phyloP scores from a whole-genome alignment of 176 grass and related monocot species.

The Musa itinerans region DNA sequence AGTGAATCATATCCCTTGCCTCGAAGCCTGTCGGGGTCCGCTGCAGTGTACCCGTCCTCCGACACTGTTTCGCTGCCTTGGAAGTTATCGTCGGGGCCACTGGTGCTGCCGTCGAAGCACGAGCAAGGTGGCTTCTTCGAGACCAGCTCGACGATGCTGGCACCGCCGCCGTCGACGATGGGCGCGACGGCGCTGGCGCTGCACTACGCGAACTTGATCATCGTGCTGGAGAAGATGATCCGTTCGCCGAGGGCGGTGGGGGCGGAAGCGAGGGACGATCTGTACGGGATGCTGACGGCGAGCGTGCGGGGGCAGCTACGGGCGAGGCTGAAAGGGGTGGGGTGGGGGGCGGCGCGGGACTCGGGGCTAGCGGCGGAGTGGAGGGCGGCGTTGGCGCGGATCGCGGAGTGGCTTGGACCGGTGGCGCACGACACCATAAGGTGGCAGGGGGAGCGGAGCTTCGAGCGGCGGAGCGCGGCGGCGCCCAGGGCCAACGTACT shows the following conservation, averaged over 20 bases:
- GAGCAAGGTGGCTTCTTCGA: constrained; percentile 28
- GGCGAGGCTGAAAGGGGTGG: constrained; percentile 30
- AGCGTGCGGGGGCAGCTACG: constrained; percentile 60
- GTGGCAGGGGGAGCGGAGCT: constrained; percentile 78
- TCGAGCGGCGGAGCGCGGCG: constrained; percentile 27
- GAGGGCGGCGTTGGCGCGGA: constrained; percentile 48
- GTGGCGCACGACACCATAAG: constrained; percentile 79
- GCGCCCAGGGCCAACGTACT: constrained; percentile 23
- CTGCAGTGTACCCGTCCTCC: constrained; percentile 44
- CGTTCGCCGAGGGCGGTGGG: constrained; percentile 41
- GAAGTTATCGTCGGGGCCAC: constrained; percentile 51
- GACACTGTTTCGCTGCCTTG: constrained; percentile 10
- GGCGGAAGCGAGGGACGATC: constrained; percentile 44
- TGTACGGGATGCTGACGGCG: constrained; percentile 69
- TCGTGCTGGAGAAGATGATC: constrained; percentile 66
- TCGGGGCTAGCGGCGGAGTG: constrained; percentile 44
- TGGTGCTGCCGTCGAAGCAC: constrained; percentile 36
- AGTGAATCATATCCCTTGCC: constrained; percentile 20
- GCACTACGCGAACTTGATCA: constrained; percentile 52
- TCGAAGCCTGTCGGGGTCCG: constrained; percentile 42
- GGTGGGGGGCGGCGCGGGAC: constrained; percentile 24
- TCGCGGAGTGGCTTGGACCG: constrained; percentile 59
- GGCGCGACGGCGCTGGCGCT: constrained; percentile 53
- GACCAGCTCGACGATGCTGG: constrained; percentile 33
- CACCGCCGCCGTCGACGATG: constrained; percentile 41